Evolutionary conservation across 1,284 basidiomycete species (phyloP).

Genomic region (Cryptococcus sp.): DNA sequence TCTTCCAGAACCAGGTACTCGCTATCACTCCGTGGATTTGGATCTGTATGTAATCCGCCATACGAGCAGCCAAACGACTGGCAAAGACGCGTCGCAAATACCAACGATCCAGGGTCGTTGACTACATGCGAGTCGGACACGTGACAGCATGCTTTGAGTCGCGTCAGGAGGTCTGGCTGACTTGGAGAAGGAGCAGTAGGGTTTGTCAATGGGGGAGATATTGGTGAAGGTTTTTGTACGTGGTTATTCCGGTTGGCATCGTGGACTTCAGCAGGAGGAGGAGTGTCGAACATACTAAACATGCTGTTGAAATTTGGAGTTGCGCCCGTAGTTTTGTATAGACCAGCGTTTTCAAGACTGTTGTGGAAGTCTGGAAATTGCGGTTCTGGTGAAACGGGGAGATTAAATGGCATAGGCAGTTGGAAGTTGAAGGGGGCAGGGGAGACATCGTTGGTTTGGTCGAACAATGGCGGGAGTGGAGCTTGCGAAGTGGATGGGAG

Average conservation of each 20-base stretch:
- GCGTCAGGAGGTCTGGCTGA: slow-evolving; percentile 49
- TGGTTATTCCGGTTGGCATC: neutral
- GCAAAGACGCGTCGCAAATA: slow-evolving; percentile 52
- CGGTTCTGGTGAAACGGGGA: slow-evolving; percentile 38
- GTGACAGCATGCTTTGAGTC: slow-evolving; percentile 51
- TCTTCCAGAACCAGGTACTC: slow-evolving; percentile 49
- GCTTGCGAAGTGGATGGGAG: neutral
- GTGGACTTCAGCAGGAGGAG: neutral
- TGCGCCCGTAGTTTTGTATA: slow-evolving; percentile 24
- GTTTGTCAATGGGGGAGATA: slow-evolving; percentile 12
- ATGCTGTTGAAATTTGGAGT: slow-evolving; percentile 30
- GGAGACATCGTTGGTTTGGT: slow-evolving; percentile 16
- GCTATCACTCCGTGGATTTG: slow-evolving; percentile 35
- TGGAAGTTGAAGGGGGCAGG: slow-evolving; percentile 42
- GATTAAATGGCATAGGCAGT: slow-evolving; percentile 44
- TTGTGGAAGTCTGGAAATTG: slow-evolving; percentile 33
- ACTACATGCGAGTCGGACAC: slow-evolving; percentile 52
- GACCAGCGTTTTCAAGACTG: slow-evolving; percentile 12
- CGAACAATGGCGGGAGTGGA: slow-evolving; percentile 14
- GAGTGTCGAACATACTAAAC: slow-evolving; percentile 35
- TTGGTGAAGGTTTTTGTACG: slow-evolving; percentile 9
- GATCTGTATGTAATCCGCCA: slow-evolving; percentile 40
- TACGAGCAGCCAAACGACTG: slow-evolving; percentile 49
- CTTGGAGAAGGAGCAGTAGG: slow-evolving; percentile 1
- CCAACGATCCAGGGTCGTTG: slow-evolving; percentile 51